These are phyloP conservation scores for Colletotrichum sidae DNA, from an alignment of 2,329 filamentous ascomycete genomes.

Conservation along the genomic window DNA sequence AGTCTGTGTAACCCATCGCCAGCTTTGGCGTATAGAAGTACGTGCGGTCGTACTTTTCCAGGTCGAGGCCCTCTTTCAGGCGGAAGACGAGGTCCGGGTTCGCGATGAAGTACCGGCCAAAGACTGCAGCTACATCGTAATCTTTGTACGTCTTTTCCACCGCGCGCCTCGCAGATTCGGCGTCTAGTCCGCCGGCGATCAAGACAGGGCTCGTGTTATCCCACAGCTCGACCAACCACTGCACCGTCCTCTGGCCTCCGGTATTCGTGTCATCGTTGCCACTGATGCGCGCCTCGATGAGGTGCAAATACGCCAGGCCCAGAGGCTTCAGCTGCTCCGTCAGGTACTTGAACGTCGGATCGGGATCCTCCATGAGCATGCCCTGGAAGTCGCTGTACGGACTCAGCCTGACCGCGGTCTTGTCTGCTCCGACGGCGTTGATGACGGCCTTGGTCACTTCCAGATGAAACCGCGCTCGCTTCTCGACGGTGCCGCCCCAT, in stretches of 20 bases:
- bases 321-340: slow-evolving; percentile 62
- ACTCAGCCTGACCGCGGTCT: slow-evolving; percentile 65
- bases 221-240: slow-evolving; percentile 47
- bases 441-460: slow-evolving; percentile 59
- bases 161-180: slow-evolving; percentile 40
- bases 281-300: slow-evolving; percentile 66
- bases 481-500: slow-evolving; percentile 67
- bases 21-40: slow-evolving; percentile 44
- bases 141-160: slow-evolving; percentile 42
- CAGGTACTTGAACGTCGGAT: slow-evolving; percentile 69
- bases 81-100: slow-evolving; percentile 49
- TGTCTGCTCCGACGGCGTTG: slow-evolving; percentile 60
- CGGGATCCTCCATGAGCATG: slow-evolving; percentile 69
- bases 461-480: slow-evolving; percentile 61
- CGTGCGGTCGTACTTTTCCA: slow-evolving; percentile 44
- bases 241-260: slow-evolving; percentile 28
- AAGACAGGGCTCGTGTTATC: slow-evolving; percentile 46
- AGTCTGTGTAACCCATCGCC: slow-evolving; percentile 40
- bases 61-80: slow-evolving; percentile 42
- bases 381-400: slow-evolving; percentile 69
- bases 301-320: slow-evolving; percentile 67
- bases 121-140: slow-evolving; percentile 43
- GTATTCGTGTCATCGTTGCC: slow-evolving; percentile 53
- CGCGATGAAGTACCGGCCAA: slow-evolving; percentile 50
- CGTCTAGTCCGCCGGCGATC: slow-evolving; percentile 46